Conservation (phyloP, 2,329 filamentous ascomycete genomes). For the Fusarium sp. region DNA sequence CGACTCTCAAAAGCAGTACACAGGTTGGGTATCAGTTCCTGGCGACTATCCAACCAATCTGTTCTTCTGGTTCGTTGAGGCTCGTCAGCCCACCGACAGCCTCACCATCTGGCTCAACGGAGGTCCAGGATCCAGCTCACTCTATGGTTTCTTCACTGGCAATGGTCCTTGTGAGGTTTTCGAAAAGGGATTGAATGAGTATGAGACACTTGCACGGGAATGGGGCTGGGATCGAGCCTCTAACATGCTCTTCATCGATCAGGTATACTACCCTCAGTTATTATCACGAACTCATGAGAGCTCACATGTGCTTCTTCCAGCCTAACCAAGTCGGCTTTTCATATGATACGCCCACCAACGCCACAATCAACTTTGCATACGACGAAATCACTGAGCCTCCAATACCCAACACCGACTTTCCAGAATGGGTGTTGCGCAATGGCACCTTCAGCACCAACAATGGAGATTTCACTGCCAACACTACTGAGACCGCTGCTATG, state of each 20-base stretch:
- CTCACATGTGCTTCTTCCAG: constrained; percentile 55
- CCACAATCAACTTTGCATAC: constrained; percentile 65
- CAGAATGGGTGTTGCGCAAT: constrained; percentile 62
- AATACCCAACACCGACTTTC: constrained; percentile 32
- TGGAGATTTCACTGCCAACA: constrained; percentile 63
- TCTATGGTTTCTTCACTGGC: constrained; percentile 74
- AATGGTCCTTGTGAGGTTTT: constrained; percentile 68
- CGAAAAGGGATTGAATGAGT: constrained; percentile 61
- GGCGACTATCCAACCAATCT: constrained; percentile 65
- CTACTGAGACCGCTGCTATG: constrained; percentile 67
- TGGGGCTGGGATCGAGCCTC: constrained; percentile 75
- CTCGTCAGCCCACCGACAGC: constrained; percentile 58
- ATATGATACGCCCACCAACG: constrained; percentile 73
- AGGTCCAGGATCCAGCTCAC: constrained; percentile 73
- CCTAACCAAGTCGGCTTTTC: constrained; percentile 79
- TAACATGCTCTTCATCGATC: constrained; percentile 70
- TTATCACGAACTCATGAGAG: constrained; percentile 4
- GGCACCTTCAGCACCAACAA: constrained; percentile 74
- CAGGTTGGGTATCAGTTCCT: constrained; percentile 76
- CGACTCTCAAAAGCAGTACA: constrained; percentile 74
- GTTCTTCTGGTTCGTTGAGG: constrained; percentile 66
- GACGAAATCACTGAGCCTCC: constrained; percentile 53
- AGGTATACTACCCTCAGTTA: constrained; percentile 54
- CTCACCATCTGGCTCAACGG: constrained; percentile 76
- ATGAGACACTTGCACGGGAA: constrained; percentile 68